A percentile compares a stretch with the other conserved stretches of the same genome.
Evolutionary conservation across 2,329 filamentous ascomycete genomes (phyloP).

Genomic region (Calonectria multiphialidica): DNA sequence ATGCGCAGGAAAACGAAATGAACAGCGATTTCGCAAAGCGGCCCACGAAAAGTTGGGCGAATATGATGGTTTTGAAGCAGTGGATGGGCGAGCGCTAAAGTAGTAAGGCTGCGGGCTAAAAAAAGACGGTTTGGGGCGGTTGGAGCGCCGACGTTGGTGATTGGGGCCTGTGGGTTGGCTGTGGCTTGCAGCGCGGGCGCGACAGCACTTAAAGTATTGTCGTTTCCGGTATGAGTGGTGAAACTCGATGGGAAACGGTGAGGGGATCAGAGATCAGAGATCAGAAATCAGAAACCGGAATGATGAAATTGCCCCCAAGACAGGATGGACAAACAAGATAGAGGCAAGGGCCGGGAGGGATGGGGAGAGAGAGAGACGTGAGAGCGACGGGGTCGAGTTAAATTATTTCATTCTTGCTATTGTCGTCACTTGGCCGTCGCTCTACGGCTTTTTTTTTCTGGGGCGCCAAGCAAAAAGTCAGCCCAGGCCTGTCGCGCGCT

Average conservation of each 20-base stretch:
- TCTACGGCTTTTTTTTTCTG: constrained; percentile 13
- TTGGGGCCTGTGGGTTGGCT: neutral
- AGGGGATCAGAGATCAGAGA: too few relatives aligned
- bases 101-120: neutral
- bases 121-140: constrained; percentile 3
- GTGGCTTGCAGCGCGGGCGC: neutral
- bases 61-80: neutral
- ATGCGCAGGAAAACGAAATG: neutral
- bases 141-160: neutral
- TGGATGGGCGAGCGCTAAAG: neutral
- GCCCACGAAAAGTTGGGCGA: neutral
- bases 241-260: neutral
- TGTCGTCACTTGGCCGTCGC: constrained; percentile 5
- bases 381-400: constrained; percentile 14
- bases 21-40: neutral
- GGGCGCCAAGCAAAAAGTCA: constrained; percentile 24
- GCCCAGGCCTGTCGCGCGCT: constrained; percentile 17
- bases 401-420: constrained; percentile 16
- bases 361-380: neutral
- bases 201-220: neutral
- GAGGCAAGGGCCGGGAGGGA: neutral
- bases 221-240: neutral
- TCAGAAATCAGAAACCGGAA: too few relatives aligned
- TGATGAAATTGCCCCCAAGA: neutral
- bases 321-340: neutral